Base-by-base conservation (phyloP, 495 filamentous ascomycete species). In the Aspergillus saccharolyticus region DNA sequence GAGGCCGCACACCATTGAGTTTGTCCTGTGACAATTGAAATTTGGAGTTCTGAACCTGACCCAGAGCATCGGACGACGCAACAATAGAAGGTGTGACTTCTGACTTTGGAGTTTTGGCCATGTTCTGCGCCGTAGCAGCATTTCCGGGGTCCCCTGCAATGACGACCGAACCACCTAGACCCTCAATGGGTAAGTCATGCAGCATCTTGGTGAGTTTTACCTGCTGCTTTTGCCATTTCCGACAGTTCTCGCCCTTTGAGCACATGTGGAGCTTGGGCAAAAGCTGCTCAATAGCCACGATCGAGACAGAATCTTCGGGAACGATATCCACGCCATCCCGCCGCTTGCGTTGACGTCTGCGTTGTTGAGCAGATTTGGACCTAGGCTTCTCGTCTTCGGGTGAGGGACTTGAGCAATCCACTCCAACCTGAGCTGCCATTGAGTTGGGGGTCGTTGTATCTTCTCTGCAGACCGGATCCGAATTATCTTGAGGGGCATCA, bases 241-340 rank as follows among this genome's bases (percentile, higher is more conserved):
- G 76, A 69, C 94, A 98, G 51, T 87, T 85, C 61, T 96, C 91
- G 42, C 93, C 94, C 70, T 96, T 97, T 42, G 84, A 85, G 72
- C 94, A 98, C 42, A 78, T 82, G 70, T 98, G 94, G 0, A 83
- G 80, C 70, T 88, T 91, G 3, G 91, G 91, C 18, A 96, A 74
- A 16, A 92, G 64, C 66, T 96, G 89, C 72, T 96, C 91, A 58
- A 96, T 96, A 0, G 81, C 91, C 30, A 96, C 90, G 55, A 96
- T 96, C 0, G 91, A 95, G 3, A 93, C 88, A 6, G 90, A 91
- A 59, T 96, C 91, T 12, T 81, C 77, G 0, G 89, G 90, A 0
- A 80, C 81, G 64, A 92, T 82, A 51, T 89, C 86, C 50, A 86
- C 10, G 9, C 25, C 25, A 9, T 9, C 9, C 4, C 25, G 25